Conservation (phyloP, 2,329 filamentous ascomycete genomes). For the Aspergillus awamori region DNA sequence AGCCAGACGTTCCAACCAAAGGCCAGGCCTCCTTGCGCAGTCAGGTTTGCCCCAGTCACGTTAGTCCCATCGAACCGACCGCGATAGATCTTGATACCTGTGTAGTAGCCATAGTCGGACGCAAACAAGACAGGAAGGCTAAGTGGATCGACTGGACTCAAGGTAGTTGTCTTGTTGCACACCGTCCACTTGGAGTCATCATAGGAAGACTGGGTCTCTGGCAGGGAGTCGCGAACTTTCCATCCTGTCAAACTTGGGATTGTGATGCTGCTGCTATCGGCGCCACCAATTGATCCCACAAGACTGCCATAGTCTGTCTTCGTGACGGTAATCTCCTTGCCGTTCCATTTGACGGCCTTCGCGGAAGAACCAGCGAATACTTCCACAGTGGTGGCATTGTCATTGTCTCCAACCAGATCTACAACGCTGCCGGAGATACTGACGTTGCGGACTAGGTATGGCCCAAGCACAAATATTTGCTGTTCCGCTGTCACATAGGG, state of each 20-base stretch:
- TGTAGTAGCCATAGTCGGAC: slow-evolving; percentile 49
- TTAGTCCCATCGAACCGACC: slow-evolving; percentile 11
- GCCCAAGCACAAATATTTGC: slow-evolving; percentile 51
- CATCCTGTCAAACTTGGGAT: slow-evolving; percentile 53
- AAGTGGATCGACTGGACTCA: slow-evolving; percentile 50
- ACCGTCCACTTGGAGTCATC: slow-evolving; percentile 57
- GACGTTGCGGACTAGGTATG: slow-evolving; percentile 50
- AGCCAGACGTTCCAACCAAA: slow-evolving; percentile 15
- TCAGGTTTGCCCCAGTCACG: slow-evolving; percentile 4
- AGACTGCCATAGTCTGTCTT: slow-evolving; percentile 52
- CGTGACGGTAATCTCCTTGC: slow-evolving; percentile 38
- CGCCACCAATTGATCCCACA: slow-evolving; percentile 45
- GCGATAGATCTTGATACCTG: slow-evolving; percentile 10
- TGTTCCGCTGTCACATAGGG: slow-evolving; percentile 51
- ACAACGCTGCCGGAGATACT: slow-evolving; percentile 38
- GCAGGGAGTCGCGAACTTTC: slow-evolving; percentile 55
- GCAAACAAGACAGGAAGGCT: slow-evolving; percentile 58
- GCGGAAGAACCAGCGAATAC: slow-evolving; percentile 26
- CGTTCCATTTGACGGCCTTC: slow-evolving; percentile 52
- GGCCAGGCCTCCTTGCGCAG: slow-evolving; percentile 8
- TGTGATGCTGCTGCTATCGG: slow-evolving; percentile 41
- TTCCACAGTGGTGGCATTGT: slow-evolving; percentile 43
- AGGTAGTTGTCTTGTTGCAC: slow-evolving; percentile 53
- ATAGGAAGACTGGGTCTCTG: slow-evolving; percentile 51
- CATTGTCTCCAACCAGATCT: slow-evolving; percentile 46